phyloP scores from a whole-genome alignment of 345 rosid species.

The Geranium brycei region DNA sequence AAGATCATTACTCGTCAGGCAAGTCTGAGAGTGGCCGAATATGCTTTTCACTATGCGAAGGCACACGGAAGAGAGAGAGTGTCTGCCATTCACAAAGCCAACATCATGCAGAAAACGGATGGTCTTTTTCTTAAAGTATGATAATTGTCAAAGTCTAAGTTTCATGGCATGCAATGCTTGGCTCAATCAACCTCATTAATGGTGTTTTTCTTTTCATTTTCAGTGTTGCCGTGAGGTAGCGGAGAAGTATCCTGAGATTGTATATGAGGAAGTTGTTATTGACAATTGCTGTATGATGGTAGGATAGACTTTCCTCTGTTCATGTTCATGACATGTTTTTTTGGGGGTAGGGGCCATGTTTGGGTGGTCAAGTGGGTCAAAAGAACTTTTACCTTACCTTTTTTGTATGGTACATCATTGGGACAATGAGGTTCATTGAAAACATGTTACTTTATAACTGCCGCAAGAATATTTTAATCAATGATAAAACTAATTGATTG shows the following conservation, averaged over 20 bases:
- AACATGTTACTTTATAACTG: not conserved
- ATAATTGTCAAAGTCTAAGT: not conserved
- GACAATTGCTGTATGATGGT: slow-evolving; percentile 99
- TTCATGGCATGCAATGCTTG: not conserved
- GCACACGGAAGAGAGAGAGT: slow-evolving; percentile 91
- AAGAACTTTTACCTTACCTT: not conserved
- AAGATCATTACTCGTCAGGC: slow-evolving; percentile 96
- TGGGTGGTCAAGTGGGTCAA: no score
- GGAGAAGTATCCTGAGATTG: slow-evolving; percentile 88
- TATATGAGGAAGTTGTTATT: slow-evolving; percentile 94
- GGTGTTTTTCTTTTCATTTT: slow-evolving; percentile 7
- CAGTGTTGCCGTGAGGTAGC: slow-evolving; percentile 99
- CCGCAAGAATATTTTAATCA: not conserved
- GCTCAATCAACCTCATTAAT: not conserved
- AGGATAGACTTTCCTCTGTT: slow-evolving; percentile 4
- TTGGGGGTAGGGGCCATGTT: no score
- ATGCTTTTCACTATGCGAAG: slow-evolving; percentile 96
- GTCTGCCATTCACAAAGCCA: slow-evolving; percentile 95
- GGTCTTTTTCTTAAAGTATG: slow-evolving; percentile 91
- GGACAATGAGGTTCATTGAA: not conserved
- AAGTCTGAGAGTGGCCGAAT: slow-evolving; percentile 97
- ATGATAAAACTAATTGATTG: not conserved
- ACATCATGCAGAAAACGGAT: slow-evolving; percentile 98
- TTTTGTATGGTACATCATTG: not conserved
- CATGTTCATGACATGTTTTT: not conserved